Evolutionary conservation across 768 basidiomycete genomes (phyloP), one percentile per base, ranked within the genome.

Genomic region (Auricularia sp.): DNA sequence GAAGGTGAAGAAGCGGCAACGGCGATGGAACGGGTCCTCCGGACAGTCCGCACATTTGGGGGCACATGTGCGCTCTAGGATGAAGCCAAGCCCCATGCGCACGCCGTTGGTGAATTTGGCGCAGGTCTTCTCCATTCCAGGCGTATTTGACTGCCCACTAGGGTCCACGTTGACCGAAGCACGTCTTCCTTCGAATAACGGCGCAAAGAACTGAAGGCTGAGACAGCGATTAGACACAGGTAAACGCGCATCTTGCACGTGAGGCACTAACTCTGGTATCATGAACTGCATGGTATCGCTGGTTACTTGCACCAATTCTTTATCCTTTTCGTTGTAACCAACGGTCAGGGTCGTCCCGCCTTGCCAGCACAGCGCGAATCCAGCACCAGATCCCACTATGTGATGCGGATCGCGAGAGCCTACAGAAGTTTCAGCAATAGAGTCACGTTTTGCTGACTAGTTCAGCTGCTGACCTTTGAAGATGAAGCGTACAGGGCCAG

Each of bases 41-140:
- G 71, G 71, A 71, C 93, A 92, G 23, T 75, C 77, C 34, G 66
- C 14, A 71, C 95, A 98, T 63, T 84, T 85, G 33, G 77, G 72
- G 2, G 83, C 83, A 73, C 95, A 98, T 0, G 93, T 80, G 61
- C 93, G 81, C 74, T 98, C 95, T 39, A 93, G 80, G 5, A 82
- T 79, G 69, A 90, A 84, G 3, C 93, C 91, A 34, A 96, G 80
- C 3, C 95, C 95, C 73, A 92, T 93, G 36, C 91, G 81, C 7
- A 93, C 87, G 35, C 94, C 93, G 60, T 90, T 90, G 21, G 81
- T 80, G 67, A 96, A 81, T 69, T 91, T 89, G 21, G 93, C 93
- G 67, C 88, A 90, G 33, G 91, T 79, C 74, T 95, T 97, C 60
- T 80, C 16, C 29, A 21, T 51, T 6, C 47, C 47, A 5, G 47